Evolutionary conservation across 2,329 filamentous ascomycete genomes (phyloP).

Genomic region (Verticillium isaacii): DNA sequence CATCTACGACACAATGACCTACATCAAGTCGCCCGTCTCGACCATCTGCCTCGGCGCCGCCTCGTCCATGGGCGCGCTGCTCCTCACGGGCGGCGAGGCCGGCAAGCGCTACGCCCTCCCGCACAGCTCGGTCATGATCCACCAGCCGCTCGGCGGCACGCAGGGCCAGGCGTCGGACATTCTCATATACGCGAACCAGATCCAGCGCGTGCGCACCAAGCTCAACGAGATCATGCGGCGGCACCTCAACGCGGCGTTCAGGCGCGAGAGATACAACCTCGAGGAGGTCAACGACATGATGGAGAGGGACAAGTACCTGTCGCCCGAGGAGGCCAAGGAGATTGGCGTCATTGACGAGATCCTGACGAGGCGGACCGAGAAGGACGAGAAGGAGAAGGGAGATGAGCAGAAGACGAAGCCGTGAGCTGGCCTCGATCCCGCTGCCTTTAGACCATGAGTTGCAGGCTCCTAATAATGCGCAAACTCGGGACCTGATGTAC

Average conservation of each 20-base stretch:
- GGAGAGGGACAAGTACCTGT: constrained; percentile 95
- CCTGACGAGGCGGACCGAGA: constrained; percentile 56
- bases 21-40: constrained; percentile 87
- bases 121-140: constrained; percentile 95
- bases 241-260: constrained; percentile 76
- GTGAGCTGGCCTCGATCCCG: not conserved
- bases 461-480: too few species aligned
- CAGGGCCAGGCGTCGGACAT: constrained; percentile 72
- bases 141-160: constrained; percentile 81
- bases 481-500: too few species aligned
- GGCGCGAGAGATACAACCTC: constrained; percentile 69
- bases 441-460: too few species aligned
- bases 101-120: constrained; percentile 85
- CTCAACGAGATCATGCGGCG: constrained; percentile 85
- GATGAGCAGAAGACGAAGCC: constrained; percentile 12
- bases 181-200: constrained; percentile 95
- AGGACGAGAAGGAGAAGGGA: constrained; percentile 12
- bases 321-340: constrained; percentile 80
- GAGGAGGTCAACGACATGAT: constrained; percentile 90
- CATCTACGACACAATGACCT: constrained; percentile 98
- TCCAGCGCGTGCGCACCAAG: constrained; percentile 77
- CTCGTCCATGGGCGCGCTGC: constrained; percentile 87
- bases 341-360: constrained; percentile 93
- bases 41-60: constrained; percentile 95
- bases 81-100: constrained; percentile 79